These are phyloP conservation scores for Prorocentrum cordatum DNA, from an alignment of 169 alveolate species.

Conservation along the genomic window DNA sequence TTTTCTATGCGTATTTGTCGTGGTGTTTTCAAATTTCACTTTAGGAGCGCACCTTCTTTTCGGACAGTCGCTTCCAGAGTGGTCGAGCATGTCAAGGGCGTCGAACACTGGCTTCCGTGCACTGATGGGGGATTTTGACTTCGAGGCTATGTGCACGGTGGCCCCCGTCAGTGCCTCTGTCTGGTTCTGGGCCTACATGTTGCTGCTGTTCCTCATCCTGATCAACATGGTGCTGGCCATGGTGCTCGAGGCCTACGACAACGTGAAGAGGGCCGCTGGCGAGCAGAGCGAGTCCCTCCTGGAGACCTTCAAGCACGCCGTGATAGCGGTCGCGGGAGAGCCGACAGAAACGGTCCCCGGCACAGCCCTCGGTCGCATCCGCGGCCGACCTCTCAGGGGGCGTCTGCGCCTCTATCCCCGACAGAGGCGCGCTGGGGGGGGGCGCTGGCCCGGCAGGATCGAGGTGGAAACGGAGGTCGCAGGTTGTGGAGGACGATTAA, in stretches of 20 bases:
- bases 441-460: too few relatives aligned
- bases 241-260: not conserved
- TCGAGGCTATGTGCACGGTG: not conserved
- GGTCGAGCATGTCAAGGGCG: not conserved
- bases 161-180: not conserved
- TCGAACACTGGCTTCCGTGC: not conserved
- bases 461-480: too few relatives aligned
- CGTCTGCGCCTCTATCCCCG: too few relatives aligned
- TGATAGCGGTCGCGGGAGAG: too few relatives aligned
- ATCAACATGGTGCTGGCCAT: not conserved
- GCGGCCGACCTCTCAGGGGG: too few relatives aligned
- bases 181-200: not conserved
- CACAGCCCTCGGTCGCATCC: too few relatives aligned
- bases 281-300: too few relatives aligned
- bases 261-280: too few relatives aligned
- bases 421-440: too few relatives aligned
- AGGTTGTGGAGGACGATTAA: too few relatives aligned
- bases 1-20: not conserved
- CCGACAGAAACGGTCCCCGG: too few relatives aligned
- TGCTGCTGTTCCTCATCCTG: not conserved
- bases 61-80: not conserved
- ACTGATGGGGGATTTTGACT: not conserved
- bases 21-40: not conserved
- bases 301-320: too few relatives aligned
- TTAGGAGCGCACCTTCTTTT: not conserved